Percentiles rank a stretch among this genome's conserved stretches.
Evolutionary conservation across 2,329 filamentous ascomycete genomes (phyloP).

Genomic region (Scedosporium apiospermum): DNA sequence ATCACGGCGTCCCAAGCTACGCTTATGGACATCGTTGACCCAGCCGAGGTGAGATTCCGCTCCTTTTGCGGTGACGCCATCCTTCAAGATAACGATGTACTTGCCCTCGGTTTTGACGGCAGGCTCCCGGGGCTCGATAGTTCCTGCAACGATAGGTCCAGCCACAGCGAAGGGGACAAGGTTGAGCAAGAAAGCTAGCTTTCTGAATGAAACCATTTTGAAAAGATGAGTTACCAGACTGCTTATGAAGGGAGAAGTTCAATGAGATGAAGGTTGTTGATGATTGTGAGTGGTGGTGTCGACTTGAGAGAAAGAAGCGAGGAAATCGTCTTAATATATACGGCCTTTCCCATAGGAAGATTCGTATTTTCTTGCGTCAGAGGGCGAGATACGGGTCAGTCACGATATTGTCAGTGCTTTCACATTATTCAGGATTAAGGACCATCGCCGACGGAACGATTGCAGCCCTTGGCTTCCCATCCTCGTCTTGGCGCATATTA

Average conservation of each 20-base stretch:
- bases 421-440: neutral
- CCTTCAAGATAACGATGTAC: constrained; percentile 37
- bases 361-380: no score
- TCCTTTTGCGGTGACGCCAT: constrained; percentile 18
- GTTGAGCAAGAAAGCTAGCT: constrained; percentile 11
- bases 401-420: neutral
- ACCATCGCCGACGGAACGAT: no score
- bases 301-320: neutral
- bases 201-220: constrained; percentile 13
- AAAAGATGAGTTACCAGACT: neutral
- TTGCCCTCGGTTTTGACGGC: constrained; percentile 20
- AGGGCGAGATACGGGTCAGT: neutral
- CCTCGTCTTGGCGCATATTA: neutral
- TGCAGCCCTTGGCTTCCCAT: neutral
- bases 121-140: constrained; percentile 7
- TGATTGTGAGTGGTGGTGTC: neutral
- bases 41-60: constrained; percentile 24
- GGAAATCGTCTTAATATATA: neutral
- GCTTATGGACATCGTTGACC: constrained; percentile 21
- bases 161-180: constrained; percentile 13
- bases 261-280: neutral
- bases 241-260: neutral
- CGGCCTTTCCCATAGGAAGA: neutral
- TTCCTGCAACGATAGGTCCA: constrained; percentile 11
- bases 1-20: constrained; percentile 11